A percentile compares a stretch with the other conserved stretches of the same genome.
phyloP scores from a whole-genome alignment of 2,329 filamentous ascomycete species.

The Pochonia chlamydosporia region DNA sequence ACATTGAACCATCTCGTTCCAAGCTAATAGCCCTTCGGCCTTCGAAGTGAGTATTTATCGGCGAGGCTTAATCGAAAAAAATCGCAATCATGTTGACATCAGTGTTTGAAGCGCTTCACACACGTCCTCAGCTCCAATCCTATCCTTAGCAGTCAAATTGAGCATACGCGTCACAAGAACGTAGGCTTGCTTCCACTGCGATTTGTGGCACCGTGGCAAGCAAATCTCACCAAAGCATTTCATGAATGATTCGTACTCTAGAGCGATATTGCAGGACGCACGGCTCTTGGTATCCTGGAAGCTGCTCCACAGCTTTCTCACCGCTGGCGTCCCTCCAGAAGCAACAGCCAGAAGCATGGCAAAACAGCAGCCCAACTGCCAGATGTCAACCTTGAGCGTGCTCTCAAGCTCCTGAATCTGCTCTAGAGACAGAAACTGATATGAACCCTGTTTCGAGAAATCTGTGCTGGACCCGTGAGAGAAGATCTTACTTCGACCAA shows the following conservation, averaged over 20 bases:
- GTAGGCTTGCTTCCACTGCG: background rate
- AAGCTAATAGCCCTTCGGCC: too few species aligned
- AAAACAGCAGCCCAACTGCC: conserved; percentile 13
- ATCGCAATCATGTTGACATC: too few species aligned
- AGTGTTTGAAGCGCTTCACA: too few species aligned
- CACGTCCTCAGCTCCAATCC: too few species aligned
- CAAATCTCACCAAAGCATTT: background rate
- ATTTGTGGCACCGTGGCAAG: background rate
- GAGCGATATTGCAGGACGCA: background rate
- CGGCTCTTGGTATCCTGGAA: background rate
- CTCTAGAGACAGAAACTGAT: conserved; percentile 6
- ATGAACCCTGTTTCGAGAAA: background rate
- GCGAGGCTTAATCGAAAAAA: too few species aligned
- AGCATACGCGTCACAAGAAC: background rate
- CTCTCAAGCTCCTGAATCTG: conserved; percentile 3
- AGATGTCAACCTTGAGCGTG: conserved; percentile 8
- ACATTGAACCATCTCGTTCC: too few species aligned
- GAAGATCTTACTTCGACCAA: conserved; percentile 1
- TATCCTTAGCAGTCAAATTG: background rate
- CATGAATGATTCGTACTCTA: background rate
- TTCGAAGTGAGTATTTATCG: too few species aligned
- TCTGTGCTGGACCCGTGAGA: conserved; percentile 1
- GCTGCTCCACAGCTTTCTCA: background rate
- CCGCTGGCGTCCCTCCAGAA: background rate
- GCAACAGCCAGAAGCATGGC: conserved; percentile 5